Conservation (phyloP, 805 yeast genomes). For the Candida oleophila region DNA sequence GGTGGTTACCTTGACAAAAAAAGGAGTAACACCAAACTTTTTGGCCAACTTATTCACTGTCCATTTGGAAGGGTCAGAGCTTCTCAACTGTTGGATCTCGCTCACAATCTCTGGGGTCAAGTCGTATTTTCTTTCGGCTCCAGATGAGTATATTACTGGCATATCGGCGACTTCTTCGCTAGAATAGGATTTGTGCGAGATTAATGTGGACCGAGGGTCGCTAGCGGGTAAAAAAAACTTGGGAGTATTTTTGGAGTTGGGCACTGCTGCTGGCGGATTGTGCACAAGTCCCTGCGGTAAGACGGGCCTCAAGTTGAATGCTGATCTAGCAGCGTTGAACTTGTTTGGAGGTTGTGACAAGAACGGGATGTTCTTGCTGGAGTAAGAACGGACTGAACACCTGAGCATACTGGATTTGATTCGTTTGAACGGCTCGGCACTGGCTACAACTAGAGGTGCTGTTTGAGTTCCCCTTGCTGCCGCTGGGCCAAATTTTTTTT, state of each 20-base stretch:
- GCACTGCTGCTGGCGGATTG: slow-evolving; percentile 57
- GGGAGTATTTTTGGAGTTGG: slow-evolving; percentile 61
- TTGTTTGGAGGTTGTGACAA: slow-evolving; percentile 48
- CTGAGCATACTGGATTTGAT: neutral
- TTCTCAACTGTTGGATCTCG: slow-evolving; percentile 58
- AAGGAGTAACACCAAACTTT: slow-evolving; percentile 51
- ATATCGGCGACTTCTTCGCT: slow-evolving; percentile 33
- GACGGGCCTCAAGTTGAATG: slow-evolving; percentile 61
- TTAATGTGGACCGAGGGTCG: slow-evolving; percentile 54
- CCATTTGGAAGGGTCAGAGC: slow-evolving; percentile 58
- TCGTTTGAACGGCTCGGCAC: neutral
- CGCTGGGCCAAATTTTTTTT: neutral
- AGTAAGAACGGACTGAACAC: slow-evolving; percentile 8
- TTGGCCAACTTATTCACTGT: slow-evolving; percentile 62
- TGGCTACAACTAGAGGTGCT: too few relatives aligned
- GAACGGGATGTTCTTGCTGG: slow-evolving; percentile 25
- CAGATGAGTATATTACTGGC: slow-evolving; percentile 41
- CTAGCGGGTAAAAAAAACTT: slow-evolving; percentile 61
- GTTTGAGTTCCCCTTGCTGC: neutral
- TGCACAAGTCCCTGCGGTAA: slow-evolving; percentile 55
- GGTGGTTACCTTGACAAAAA: slow-evolving; percentile 41
- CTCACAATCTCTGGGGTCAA: slow-evolving; percentile 56
- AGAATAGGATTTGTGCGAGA: slow-evolving; percentile 27
- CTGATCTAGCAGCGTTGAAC: slow-evolving; percentile 62
- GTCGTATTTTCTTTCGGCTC: slow-evolving; percentile 46